Evolutionary conservation across 306 rosid genomes (phyloP).

Genomic region (Trichosanthes truncata): DNA sequence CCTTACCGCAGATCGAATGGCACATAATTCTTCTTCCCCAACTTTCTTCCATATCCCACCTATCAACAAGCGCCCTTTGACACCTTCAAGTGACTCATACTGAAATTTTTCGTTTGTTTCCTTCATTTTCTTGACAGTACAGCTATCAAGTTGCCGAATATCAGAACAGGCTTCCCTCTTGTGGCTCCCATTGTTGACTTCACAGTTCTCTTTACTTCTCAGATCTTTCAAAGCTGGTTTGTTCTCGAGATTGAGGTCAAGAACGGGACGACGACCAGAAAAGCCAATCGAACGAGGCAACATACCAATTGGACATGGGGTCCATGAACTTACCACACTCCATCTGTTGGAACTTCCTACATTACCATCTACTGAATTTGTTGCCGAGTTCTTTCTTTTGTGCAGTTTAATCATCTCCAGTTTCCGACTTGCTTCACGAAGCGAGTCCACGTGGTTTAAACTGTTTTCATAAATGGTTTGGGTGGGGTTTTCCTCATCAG

Average conservation of each 20-base stretch:
- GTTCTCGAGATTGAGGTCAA: conserved; percentile 20
- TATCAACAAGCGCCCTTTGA: conserved; percentile 35
- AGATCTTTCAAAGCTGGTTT: conserved; percentile 10
- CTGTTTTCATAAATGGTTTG: conserved; percentile 13
- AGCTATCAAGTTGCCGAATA: conserved; percentile 26
- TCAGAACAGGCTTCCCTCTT: conserved; percentile 48
- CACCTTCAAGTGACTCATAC: conserved; percentile 12
- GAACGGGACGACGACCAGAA: conserved; percentile 58
- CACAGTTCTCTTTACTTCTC: conserved; percentile 21
- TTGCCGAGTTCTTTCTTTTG: conserved; percentile 20
- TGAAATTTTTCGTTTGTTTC: conserved; percentile 24
- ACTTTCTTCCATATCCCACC: conserved; percentile 56
- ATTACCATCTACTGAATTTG: conserved; percentile 17
- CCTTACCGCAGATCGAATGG: conserved; percentile 46
- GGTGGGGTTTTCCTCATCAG: conserved; percentile 21
- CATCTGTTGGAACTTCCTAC: conserved; percentile 31
- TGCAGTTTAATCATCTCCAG: conserved; percentile 50
- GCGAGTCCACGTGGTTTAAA: conserved; percentile 34
- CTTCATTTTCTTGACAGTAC: conserved; percentile 46
- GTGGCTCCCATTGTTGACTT: conserved; percentile 15
- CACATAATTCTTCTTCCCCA: conserved; percentile 44
- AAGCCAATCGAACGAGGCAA: conserved; percentile 56
- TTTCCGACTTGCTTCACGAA: conserved; percentile 41
- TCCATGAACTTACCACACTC: conserved; percentile 65
- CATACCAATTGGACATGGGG: conserved; percentile 88